Evolutionary conservation across 73 alveolate species (phyloP), one percentile per base, ranked within the genome.

Genomic region (Paramecium pentaurelia): DNA sequence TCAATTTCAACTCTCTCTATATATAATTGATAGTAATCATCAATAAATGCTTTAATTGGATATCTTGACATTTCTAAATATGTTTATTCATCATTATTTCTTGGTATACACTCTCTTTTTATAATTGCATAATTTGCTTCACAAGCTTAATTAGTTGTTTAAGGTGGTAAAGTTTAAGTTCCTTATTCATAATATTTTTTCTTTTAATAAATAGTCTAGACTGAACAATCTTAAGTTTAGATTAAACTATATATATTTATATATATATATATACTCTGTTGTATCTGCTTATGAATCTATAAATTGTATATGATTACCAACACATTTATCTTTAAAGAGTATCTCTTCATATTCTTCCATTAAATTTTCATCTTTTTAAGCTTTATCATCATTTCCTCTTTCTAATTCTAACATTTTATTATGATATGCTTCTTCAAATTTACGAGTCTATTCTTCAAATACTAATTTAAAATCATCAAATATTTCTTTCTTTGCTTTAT

Each of bases 381-480:
- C 77, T 80, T 80, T 80, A 18, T 80, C 91, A 47, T 80, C 91
- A 9, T 9, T 20, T 12, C 45, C 47, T 34, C 47, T 80, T 25
- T 80, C 91, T 45, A 80, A 49, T 27, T 80, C 91, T 25, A 12
- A 32, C 37, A 80, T 28, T 80, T 44, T 80, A 32, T 47, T 80
- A 10, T 80, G 44, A 80, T 80, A 80, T 42, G 91, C 73, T 80
- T 80, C 71, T 47, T 80, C 91, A 47, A 80, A 80, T 27, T 80
- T 27, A 3, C 58, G 34, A n/a, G 91, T 80, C 27, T 80, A 25
- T 20, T 80, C 71, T 20, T 80, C 91, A 80, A 80, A 80, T 47
- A 32, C 58, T 58, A 38, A 14, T 27, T 80, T 80, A 80, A 80
- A 80, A 28, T 80, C 91, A 80, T 80, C 91, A 8, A 42, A 80